Base-by-base conservation (phyloP, 805 yeast genomes). In the Nakazawaea wickerhamii region DNA sequence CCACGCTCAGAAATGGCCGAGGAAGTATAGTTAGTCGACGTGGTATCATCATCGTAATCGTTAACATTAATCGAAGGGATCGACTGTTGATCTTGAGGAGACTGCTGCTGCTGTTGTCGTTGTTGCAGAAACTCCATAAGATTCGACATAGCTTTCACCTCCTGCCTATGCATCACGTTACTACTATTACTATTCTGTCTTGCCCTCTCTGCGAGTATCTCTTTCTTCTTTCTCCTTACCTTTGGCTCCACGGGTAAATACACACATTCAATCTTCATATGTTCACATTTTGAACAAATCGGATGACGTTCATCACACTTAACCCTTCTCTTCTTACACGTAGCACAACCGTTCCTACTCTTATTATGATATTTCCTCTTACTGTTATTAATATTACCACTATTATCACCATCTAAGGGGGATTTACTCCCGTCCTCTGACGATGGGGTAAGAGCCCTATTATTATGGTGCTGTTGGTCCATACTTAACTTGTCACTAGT, bases 261-360 rank as follows among this genome's bases (percentile, higher is more conserved):
- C 2, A 82, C 73, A 63, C 98, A 90, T 21, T 75, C 81, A 27
- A 90, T 68, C 18, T 84, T 82, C 79, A 90, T 76, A 48, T 88
- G 81, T 38, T 68, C 63, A 62, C 98, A 90, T 62, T 88, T 88
- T 18, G 67, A 66, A 60, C 98, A 90, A 6, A 67, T 58, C 1
- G 97, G 97, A 47, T 79, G 83, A 1, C 67, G 66, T 60, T 91
- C 97, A 58, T 90, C 97, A 68, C 98, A 90, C 58, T 90, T 90
- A 31, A 91, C 96, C 40, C 97, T 69, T 53, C 98, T 74, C 49
- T 77, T 74, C 57, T 90, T 90, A 63, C 98, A 90, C 2, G 95
- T 85, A 30, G 80, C 75, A 63, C 98, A 90, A 0, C 98, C 98
- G 44, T 78, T 76, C 44, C 95, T 75, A 27, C 95, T 84, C 61